phyloP scores from a whole-genome alignment of 2,329 filamentous ascomycete genomes.

The Pseudogymnoascus sp. region DNA sequence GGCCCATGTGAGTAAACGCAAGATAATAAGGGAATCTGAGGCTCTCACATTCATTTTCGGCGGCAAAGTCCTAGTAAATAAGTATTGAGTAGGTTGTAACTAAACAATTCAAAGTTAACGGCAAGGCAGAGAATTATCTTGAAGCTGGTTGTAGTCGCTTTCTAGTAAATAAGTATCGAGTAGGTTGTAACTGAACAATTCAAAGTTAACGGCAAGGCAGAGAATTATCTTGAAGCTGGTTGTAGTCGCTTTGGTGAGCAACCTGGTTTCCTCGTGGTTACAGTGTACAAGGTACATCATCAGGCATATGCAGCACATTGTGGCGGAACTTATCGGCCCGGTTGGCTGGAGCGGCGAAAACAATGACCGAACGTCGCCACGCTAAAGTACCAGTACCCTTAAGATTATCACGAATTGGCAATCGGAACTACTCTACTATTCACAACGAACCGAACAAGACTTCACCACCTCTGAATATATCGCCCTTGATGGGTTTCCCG shows the following conservation, averaged over 20 bases:
- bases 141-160: background rate
- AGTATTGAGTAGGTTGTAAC: background rate
- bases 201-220: background rate
- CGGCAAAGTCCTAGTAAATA: background rate
- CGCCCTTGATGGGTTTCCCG: slow-evolving; percentile 9
- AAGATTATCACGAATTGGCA: slow-evolving; percentile 7
- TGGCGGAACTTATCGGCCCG: slow-evolving; percentile 1
- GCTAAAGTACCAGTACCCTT: slow-evolving; percentile 2
- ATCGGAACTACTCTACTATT: background rate
- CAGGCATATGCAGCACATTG: background rate
- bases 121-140: slow-evolving; percentile 1
- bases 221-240: background rate
- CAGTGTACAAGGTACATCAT: slow-evolving; percentile 4
- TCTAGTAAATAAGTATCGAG: background rate
- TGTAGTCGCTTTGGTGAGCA: background rate
- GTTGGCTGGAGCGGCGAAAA: background rate
- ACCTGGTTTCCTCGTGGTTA: slow-evolving; percentile 4
- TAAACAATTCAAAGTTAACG: background rate
- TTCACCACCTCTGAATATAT: slow-evolving; percentile 19
- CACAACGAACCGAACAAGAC: slow-evolving; percentile 28
- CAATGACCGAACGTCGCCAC: slow-evolving; percentile 5
- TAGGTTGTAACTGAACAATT: slow-evolving; percentile 2
- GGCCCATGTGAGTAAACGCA: background rate
- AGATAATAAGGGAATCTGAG: background rate
- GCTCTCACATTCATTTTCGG: slow-evolving; percentile 2